Evolutionary conservation across 2,329 filamentous ascomycete genomes (phyloP).

Genomic region (Elsinoe necatrix): DNA sequence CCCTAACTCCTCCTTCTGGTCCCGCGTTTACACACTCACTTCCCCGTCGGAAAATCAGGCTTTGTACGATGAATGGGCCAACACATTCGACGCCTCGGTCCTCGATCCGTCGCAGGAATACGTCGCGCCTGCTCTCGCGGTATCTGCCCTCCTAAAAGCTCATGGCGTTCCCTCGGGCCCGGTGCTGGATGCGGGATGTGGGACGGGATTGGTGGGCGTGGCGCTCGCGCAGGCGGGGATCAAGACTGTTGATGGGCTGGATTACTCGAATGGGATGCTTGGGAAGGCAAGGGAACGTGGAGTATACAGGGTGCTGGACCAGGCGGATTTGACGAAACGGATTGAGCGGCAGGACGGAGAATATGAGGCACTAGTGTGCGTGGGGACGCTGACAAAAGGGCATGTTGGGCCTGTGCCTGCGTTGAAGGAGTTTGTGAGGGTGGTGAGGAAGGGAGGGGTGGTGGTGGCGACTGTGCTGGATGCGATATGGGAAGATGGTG

Average conservation of each 20-base stretch:
- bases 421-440: constrained; percentile 43
- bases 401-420: constrained; percentile 45
- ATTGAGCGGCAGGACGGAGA: constrained; percentile 34
- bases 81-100: constrained; percentile 27
- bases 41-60: constrained; percentile 32
- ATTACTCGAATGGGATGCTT: constrained; percentile 48
- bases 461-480: constrained; percentile 46
- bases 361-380: constrained; percentile 47
- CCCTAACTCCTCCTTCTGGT: neutral
- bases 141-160: constrained; percentile 26
- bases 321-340: constrained; percentile 40
- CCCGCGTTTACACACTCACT: constrained; percentile 31
- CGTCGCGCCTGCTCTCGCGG: constrained; percentile 30
- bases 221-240: constrained; percentile 39
- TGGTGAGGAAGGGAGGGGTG: constrained; percentile 41
- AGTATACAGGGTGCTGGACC: constrained; percentile 39
- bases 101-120: constrained; percentile 29
- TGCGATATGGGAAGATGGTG: constrained; percentile 42
- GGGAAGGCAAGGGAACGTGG: constrained; percentile 42
- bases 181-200: constrained; percentile 50
- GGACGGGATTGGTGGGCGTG: constrained; percentile 46
- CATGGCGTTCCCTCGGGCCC: constrained; percentile 27
- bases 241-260: constrained; percentile 44
- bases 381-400: constrained; percentile 48
- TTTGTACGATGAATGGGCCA: constrained; percentile 43